Evolutionary conservation across 345 rosid species (phyloP).

Genomic region (Cardamine occulta): DNA sequence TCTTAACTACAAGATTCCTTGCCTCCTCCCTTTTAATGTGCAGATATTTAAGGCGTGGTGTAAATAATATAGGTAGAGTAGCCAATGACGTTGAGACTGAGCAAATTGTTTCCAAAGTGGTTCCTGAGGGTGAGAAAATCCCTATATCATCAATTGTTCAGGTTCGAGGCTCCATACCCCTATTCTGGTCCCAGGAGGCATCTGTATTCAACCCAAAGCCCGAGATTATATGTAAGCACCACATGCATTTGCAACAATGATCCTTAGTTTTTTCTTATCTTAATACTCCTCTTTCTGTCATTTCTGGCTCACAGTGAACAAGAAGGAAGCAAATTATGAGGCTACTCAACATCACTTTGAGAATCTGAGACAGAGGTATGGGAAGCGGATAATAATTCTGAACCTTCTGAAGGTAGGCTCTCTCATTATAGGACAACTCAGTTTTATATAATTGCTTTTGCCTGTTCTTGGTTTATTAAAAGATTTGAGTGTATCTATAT

Average conservation of each 20-base stretch:
- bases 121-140: slow-evolving; percentile 57
- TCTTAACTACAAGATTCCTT: neutral
- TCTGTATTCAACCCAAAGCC: slow-evolving; percentile 79
- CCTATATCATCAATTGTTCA: slow-evolving; percentile 89
- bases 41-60: slow-evolving; percentile 93
- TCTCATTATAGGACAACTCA: slow-evolving; percentile 6
- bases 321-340: slow-evolving; percentile 61
- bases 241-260: neutral
- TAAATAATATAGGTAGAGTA: slow-evolving; percentile 82
- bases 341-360: slow-evolving; percentile 87
- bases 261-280: neutral
- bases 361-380: slow-evolving; percentile 79
- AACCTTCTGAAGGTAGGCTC: slow-evolving; percentile 78
- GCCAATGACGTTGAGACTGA: slow-evolving; percentile 99
- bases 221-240: slow-evolving; percentile 70
- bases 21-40: slow-evolving; percentile 23
- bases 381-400: slow-evolving; percentile 74
- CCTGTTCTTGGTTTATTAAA: slow-evolving; percentile 18
- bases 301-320: slow-evolving; percentile 58
- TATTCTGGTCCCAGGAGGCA: slow-evolving; percentile 91
- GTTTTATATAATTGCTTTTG: slow-evolving; percentile 13
- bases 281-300: slow-evolving; percentile 30
- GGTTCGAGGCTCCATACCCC: slow-evolving; percentile 90
- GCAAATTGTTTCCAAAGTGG: slow-evolving; percentile 81
- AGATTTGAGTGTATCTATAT: slow-evolving; percentile 27